Percentiles rank a stretch among this genome's conserved stretches.
These are phyloP conservation scores for Zizania latifolia DNA, from an alignment of 176 grass and related monocot species.

Conservation along the genomic window DNA sequence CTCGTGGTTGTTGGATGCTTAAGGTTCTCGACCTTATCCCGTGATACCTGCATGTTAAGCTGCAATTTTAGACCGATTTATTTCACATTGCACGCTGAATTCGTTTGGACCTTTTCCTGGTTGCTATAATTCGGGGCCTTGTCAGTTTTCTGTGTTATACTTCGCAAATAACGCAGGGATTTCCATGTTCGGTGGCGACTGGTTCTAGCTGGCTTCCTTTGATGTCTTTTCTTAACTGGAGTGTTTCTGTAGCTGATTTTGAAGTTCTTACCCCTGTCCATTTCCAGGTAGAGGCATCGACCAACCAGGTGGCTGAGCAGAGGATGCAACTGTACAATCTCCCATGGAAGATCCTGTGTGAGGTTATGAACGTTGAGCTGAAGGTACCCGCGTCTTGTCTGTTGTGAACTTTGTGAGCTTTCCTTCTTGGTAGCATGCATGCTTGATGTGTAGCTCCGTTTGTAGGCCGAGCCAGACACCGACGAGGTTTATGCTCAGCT, in stretches of 20 bases:
- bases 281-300: conserved; percentile 88
- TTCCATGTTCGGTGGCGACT: not conserved
- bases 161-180: not conserved
- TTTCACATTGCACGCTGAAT: not conserved
- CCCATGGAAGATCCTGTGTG: conserved; percentile 80
- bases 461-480: conserved; percentile 75
- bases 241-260: not conserved
- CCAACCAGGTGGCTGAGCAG: conserved; percentile 72
- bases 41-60: no score
- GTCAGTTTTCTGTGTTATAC: not conserved
- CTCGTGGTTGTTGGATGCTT: not conserved
- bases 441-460: conserved; percentile 20
- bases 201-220: not conserved
- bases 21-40: not conserved
- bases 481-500: conserved; percentile 96
- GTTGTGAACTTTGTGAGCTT: not conserved
- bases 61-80: not conserved
- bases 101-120: not conserved
- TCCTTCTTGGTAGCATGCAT: not conserved
- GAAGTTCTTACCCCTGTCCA: not conserved
- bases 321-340: conserved; percentile 71
- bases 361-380: conserved; percentile 73
- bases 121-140: not conserved
- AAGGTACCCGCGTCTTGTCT: conserved; percentile 46
- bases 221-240: not conserved